Base-by-base conservation (phyloP, 306 rosid genomes). In the Lathyrus aphaca region DNA sequence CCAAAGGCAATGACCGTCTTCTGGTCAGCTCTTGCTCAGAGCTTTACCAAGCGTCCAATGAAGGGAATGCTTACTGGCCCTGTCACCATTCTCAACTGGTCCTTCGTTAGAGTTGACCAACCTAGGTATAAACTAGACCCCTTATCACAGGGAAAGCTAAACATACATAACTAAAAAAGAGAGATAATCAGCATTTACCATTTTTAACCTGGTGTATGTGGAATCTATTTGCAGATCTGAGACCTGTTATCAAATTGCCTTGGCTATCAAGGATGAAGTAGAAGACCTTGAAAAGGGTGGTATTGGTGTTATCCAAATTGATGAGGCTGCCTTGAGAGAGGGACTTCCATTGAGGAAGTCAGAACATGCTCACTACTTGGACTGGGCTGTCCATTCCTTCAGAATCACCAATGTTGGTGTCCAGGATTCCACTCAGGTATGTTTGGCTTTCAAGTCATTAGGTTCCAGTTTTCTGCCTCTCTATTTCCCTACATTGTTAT, bases 41-140 rank as follows among this genome's bases (percentile, higher is more conserved):
- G 91, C 79, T 71, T 86, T 79, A 93, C 97, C 9, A 81, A 83
- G 35, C 88, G 96, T 50, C 96, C 97, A 78, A 91, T 91, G 97
- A 91, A 91, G 90, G 97, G 97, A 77, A 91, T 91, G 97, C 97
- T 91, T 83, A 91, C 97, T 0, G 97, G 97, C 74, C 97, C 97
- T 4, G 97, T 91, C 53, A 91, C 97, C 82, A 91, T 91, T 79
- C 96, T 91, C 62, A 91, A 91, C 91, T 91, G 97, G 97, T 91
- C 97, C 46, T 91, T 91, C 21, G 97, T 91, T 17, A 79, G 97
- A 58, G 86, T 85, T 40, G 97, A 91, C 65, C 97, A 91, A 67
- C 97, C 96, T 9, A 86, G 91, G 96, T 88, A 80, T 75, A 62
- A 57, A 57, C 8, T 49, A n/a, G 29, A 29, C 15, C 65, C 49